Evolutionary conservation across 2,329 filamentous ascomycete species (phyloP), one percentile per base, ranked within the genome.

Genomic region (Grosmannia serpens): DNA sequence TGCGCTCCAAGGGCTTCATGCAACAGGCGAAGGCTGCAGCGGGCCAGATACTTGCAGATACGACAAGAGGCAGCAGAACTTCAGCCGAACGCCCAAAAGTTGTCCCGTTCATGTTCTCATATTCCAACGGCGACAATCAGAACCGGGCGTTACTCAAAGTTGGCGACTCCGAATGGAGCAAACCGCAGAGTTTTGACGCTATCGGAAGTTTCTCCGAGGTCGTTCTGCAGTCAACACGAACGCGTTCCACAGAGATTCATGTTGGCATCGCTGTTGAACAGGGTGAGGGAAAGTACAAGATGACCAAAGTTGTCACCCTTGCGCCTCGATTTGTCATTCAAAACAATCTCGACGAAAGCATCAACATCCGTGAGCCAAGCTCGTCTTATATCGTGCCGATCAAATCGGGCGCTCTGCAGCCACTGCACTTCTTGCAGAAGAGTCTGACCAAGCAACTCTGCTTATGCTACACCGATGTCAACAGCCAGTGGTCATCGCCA

Each of bases 401-500:
- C 50, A 85, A 87, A 67, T 77, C 85, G 22, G 87, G 88, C n/a
- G 84, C 91, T 31, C 76, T 96, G 27, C 83, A 92, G 57, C 90
- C 95, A 13, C 77, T 99, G 46, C 88, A 96, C 67, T 97, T 95
- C 75, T 78, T 99, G 67, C 89, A 92, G 64, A 88, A 90, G 70
- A 85, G 84, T 15, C 79, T 83, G 0, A 83, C 88, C 50, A 96
- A 97, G 69, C 94, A 99, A 69, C 75, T 99, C 7, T 95, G 90
- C 62, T 76, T 99, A 9, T 95, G 91, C 71, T 96, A 95, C 70
- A 89, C 91, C 0, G 94, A 92, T 0, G 83, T 96, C 52, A 95
- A 95, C 73, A 96, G 96, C 68, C 90, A 94, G 65, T 99, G 94
- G 94, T 95, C 92, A 0, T 94, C 94, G 15, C 91, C 94, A 0